Evolutionary conservation across 2,329 filamentous ascomycete species (phyloP).

Genomic region (Aspergillus quadrilineatus): DNA sequence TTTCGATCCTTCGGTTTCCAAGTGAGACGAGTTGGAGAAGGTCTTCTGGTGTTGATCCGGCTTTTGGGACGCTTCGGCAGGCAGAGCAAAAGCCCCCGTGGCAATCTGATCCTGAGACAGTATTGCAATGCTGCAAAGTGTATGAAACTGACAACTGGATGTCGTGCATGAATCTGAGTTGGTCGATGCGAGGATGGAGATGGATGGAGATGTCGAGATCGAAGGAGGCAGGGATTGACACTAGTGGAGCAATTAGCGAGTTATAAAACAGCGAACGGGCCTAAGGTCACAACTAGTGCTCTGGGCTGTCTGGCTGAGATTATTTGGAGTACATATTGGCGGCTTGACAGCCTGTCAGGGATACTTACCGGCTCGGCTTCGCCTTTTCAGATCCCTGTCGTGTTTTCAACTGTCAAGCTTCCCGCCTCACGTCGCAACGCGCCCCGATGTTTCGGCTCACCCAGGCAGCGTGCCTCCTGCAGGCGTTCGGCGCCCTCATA

Average conservation of each 20-base stretch:
- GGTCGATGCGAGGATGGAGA: not conserved
- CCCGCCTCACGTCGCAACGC: not conserved
- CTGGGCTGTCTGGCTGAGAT: not conserved
- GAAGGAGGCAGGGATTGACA: not conserved
- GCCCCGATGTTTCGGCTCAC: not conserved
- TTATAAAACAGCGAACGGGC: not conserved
- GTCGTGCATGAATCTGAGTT: not conserved
- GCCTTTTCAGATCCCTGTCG: not conserved
- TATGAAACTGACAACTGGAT: not conserved
- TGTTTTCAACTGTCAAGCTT: not conserved
- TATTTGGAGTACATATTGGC: not conserved
- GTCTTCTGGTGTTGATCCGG: not conserved
- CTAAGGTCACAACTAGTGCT: not conserved
- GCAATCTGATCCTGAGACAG: not conserved
- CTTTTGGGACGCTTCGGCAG: not conserved
- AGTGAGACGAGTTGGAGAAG: not conserved
- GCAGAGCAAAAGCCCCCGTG: not conserved
- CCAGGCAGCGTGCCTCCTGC: not conserved
- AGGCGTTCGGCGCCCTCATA: not conserved
- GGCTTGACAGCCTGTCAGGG: not conserved
- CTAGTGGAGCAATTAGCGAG: not conserved
- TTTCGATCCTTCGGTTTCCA: not conserved
- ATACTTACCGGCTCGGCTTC: not conserved
- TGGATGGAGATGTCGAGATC: not conserved
- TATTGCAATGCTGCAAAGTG: not conserved